Evolutionary conservation across 805 yeast genomes (phyloP).

Genomic region (Monosporozyma aerobia): DNA sequence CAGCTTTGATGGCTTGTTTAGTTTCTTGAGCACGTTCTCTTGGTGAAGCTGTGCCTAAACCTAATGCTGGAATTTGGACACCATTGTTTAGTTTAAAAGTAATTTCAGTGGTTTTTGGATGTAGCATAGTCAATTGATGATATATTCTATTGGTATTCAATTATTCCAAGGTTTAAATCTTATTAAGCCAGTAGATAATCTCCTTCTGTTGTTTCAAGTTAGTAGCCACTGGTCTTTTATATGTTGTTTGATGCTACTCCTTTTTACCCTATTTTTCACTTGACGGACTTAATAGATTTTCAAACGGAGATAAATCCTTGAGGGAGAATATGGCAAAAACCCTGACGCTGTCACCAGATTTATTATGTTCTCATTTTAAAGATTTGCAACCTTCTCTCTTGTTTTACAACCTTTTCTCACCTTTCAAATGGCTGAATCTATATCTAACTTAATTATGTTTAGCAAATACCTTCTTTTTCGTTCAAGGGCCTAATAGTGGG

Average conservation of each 20-base stretch:
- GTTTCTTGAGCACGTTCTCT: conserved; percentile 38
- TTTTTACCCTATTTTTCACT: not conserved
- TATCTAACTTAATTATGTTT: not conserved
- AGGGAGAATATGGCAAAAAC: not conserved
- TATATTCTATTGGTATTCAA: not conserved
- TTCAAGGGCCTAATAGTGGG: not conserved
- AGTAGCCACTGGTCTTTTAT: not conserved
- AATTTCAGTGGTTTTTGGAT: conserved; percentile 31
- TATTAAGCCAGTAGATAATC: not conserved
- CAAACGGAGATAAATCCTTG: not conserved
- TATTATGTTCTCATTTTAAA: not conserved
- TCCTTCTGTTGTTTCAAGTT: not conserved
- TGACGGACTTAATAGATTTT: not conserved
- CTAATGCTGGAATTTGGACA: conserved; percentile 52
- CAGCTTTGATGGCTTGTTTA: conserved; percentile 46
- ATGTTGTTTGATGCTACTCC: not conserved
- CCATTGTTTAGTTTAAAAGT: conserved; percentile 48
- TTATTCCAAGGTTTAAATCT: not conserved
- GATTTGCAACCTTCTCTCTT: not conserved
- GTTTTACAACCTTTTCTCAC: too few relatives aligned
- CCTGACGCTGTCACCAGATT: not conserved
- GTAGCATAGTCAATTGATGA: conserved; percentile 10
- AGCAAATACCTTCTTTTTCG: not conserved
- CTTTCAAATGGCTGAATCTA: too few relatives aligned
- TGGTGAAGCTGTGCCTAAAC: conserved; percentile 59